Evolutionary conservation across 1,139 yeast genomes (phyloP).

Genomic region (Diutina sp.): DNA sequence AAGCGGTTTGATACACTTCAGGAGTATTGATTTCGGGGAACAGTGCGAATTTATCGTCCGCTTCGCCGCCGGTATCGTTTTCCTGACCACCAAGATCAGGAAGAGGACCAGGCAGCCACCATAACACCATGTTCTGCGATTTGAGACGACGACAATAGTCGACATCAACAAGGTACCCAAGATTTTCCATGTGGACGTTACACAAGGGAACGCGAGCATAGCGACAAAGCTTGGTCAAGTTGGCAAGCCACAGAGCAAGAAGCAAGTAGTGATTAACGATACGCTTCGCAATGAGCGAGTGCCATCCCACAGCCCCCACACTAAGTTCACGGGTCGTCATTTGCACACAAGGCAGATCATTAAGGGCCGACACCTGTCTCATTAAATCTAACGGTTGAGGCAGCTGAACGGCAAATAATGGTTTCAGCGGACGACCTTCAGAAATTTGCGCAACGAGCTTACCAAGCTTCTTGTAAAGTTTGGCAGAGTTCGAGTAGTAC

Average conservation of each 20-base stretch:
- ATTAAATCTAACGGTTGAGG: constrained; percentile 39
- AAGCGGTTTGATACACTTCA: constrained; percentile 66
- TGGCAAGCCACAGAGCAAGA: constrained; percentile 62
- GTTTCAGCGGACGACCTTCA: constrained; percentile 57
- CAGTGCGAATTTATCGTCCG: constrained; percentile 51
- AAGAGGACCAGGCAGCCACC: constrained; percentile 83
- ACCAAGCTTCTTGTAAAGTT: constrained; percentile 42
- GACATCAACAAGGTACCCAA: constrained; percentile 72
- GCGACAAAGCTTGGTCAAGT: constrained; percentile 51
- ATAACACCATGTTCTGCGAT: constrained; percentile 56
- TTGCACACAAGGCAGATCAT: constrained; percentile 54
- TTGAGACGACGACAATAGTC: constrained; percentile 71
- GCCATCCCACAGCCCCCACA: constrained; percentile 85
- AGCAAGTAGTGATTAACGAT: constrained; percentile 62
- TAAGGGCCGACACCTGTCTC: constrained; percentile 28
- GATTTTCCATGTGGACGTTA: constrained; percentile 65
- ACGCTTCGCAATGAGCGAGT: constrained; percentile 51
- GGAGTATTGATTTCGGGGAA: constrained; percentile 70
- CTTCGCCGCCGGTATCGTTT: constrained; percentile 3
- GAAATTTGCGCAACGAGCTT: constrained; percentile 42
- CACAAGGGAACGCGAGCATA: constrained; percentile 80
- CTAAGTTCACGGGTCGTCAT: constrained; percentile 43
- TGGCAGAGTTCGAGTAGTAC: constrained; percentile 37
- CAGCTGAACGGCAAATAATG: constrained; percentile 62
- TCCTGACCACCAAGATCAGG: constrained; percentile 87